A percentile compares a stretch with the other conserved stretches of the same genome.
Evolutionary conservation across 768 basidiomycete genomes (phyloP).

Genomic region (Leccinum barrowsii): DNA sequence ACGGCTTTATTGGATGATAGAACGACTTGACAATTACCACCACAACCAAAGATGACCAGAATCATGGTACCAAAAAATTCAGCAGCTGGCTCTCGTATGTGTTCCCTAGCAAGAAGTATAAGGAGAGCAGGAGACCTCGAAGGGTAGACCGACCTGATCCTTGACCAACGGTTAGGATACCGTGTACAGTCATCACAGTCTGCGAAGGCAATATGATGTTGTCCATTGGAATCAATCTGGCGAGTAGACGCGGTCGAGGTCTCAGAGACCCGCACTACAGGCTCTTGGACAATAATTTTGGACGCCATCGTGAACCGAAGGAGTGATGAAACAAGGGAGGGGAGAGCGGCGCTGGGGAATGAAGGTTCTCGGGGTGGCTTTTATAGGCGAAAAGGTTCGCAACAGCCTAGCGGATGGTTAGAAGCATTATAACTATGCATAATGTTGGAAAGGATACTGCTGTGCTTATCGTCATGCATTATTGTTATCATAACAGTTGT

Average conservation of each 20-base stretch:
- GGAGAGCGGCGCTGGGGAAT: background rate
- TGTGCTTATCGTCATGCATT: too few relatives aligned
- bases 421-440: background rate
- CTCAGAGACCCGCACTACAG: slow-evolving; percentile 18
- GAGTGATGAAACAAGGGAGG: background rate
- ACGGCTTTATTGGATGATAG: too few relatives aligned
- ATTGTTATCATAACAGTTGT: background rate
- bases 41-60: too few relatives aligned
- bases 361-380: slow-evolving; percentile 1
- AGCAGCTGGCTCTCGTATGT: slow-evolving; percentile 55
- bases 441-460: background rate
- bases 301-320: slow-evolving; percentile 19
- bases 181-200: slow-evolving; percentile 34
- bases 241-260: slow-evolving; percentile 11
- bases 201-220: slow-evolving; percentile 15
- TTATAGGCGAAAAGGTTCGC: slow-evolving; percentile 19
- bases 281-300: slow-evolving; percentile 14
- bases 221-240: slow-evolving; percentile 2
- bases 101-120: slow-evolving; percentile 30
- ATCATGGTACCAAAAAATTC: slow-evolving; percentile 62
- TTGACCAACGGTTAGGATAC: slow-evolving; percentile 53
- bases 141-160: slow-evolving; percentile 40
- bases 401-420: background rate
- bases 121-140: background rate
- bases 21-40: too few relatives aligned